Conservation (phyloP, 148 eudicot genomes). For the Rhododendron molle region DNA sequence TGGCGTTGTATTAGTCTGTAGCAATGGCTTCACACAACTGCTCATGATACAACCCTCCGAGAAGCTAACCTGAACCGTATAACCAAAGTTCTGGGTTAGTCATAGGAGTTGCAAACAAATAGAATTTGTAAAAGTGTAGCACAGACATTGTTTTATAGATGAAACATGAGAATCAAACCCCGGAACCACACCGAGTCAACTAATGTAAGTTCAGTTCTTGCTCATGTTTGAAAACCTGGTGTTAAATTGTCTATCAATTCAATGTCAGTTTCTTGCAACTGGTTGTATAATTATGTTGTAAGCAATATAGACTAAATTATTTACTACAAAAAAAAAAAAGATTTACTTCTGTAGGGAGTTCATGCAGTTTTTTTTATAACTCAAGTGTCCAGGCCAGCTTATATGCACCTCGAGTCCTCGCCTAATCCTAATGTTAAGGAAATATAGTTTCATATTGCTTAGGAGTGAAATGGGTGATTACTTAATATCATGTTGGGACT, state of each 20-base stretch:
- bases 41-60: slow-evolving; percentile 54
- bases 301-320: not conserved
- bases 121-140: not conserved
- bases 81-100: not conserved
- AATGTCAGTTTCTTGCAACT: not conserved
- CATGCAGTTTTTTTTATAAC: not conserved
- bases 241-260: not conserved
- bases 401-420: no score
- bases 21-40: slow-evolving; percentile 77
- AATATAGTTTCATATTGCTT: no score
- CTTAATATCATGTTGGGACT: no score
- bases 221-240: not conserved
- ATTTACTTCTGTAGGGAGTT: not conserved
- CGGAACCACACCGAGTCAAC: not conserved
- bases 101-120: not conserved
- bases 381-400: no score
- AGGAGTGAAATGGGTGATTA: no score
- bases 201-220: not conserved
- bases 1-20: slow-evolving; percentile 46
- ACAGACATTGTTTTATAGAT: not conserved
- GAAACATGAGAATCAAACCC: not conserved
- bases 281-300: not conserved
- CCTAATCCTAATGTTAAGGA: no score
- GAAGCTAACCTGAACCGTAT: slow-evolving; percentile 37
- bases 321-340: not conserved